Evolutionary conservation across 495 filamentous ascomycete genomes (phyloP), one percentile per base, ranked within the genome.

Genomic region (Podospora fimiseda): DNA sequence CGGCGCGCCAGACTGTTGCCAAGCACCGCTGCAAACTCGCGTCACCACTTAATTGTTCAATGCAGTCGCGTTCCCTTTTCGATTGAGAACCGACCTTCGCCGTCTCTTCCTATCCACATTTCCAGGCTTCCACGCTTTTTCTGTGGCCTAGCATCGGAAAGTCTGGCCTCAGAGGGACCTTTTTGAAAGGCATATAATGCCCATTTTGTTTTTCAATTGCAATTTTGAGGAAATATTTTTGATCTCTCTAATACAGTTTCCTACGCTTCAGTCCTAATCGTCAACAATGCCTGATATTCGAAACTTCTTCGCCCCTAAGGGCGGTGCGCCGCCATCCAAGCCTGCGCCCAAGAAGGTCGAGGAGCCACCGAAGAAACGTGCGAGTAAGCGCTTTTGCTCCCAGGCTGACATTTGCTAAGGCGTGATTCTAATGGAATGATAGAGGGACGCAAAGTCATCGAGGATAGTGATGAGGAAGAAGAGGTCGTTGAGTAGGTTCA

Each of bases 211-310:
- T 44, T 44, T 43, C 7, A 16, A 16, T 42, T 42, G 39, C 13
- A 16, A 13, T 43, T 43, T 44, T 20, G 20, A 13, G 16, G 2
- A 23, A 2, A 22, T 21, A 23, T 44, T 9, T 11, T 43, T 40
- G n/a, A n/a, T n/a, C n/a, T n/a, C n/a, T n/a, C n/a, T n/a, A n/a
- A n/a, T n/a, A n/a, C n/a, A n/a, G n/a, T 15, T 40, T 22, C 24
- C 11, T 41, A 41, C 5, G 23, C 23, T 49, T 30, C 37, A 18
- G 23, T 11, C 22, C 22, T 30, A 7, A 30, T 53, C 33, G 33
- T 41, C 57, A 57, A 37, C 36, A n/a, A 91, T 89, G 87, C 80
- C 88, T 54, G 89, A 94, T 74, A 94, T 94, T 54, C 74, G 89
- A 47, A 84, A 70, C 58, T 95, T 92, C 61, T 93, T 95, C 68